Conservation (phyloP, 2,329 filamentous ascomycete species). For the Parastagonospora avenae region DNA sequence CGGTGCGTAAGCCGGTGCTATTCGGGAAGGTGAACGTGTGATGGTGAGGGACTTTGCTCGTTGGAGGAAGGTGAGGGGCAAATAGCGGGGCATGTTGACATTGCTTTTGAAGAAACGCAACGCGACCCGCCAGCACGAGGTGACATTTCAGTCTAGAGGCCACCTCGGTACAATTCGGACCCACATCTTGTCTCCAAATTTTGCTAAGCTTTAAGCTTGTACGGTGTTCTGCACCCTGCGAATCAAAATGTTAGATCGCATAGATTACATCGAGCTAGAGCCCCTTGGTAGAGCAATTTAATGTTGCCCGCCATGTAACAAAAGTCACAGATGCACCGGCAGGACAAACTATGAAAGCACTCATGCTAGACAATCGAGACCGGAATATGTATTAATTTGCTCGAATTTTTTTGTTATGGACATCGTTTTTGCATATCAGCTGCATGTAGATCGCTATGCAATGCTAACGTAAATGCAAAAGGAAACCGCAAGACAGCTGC, state of each 20-base stretch:
- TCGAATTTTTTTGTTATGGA: too few species aligned
- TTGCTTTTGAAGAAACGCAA: constrained; percentile 7
- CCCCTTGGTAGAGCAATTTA: too few species aligned
- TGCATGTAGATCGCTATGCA: constrained; percentile 19
- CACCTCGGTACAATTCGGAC: constrained; percentile 4
- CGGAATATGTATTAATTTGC: too few species aligned
- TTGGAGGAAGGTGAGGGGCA: constrained; percentile 24
- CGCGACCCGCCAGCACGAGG: constrained; percentile 4
- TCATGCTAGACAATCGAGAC: too few species aligned
- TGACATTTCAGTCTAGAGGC: constrained; percentile 2
- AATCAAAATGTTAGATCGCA: too few species aligned
- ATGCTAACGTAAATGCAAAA: constrained; percentile 22
- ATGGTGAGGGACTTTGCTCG: constrained; percentile 16
- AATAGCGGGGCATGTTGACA: constrained; percentile 20
- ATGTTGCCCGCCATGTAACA: too few species aligned
- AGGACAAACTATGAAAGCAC: too few species aligned
- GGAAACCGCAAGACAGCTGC: neutral
- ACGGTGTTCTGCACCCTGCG: too few species aligned
- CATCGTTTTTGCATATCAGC: neutral
- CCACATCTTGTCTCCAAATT: neutral
- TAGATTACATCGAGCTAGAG: too few species aligned
- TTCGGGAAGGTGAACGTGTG: constrained; percentile 39
- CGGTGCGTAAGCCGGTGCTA: constrained; percentile 30
- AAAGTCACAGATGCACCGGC: too few species aligned
- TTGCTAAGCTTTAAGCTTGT: neutral